Base-by-base conservation (phyloP, 495 filamentous ascomycete genomes). In the Penicillium bialowiezense region DNA sequence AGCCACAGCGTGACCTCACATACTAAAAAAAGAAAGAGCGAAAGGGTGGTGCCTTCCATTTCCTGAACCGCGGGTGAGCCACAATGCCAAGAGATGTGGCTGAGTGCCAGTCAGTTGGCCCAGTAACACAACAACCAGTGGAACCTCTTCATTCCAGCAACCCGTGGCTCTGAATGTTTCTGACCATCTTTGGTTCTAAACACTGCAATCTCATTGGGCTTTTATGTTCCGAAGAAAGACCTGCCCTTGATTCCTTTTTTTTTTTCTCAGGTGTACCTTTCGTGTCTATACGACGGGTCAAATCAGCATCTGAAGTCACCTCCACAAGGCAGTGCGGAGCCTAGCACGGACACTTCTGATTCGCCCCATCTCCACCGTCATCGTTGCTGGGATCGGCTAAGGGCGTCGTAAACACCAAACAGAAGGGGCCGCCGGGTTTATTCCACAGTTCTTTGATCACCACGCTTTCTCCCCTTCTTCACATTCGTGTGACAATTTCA, bases 31-130 rank as follows among this genome's bases (percentile, higher is more conserved):
- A 45, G 42, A 45, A 34, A 26, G 4, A 26, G 23, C 23, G 23
- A n/a, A n/a, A n/a, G n/a, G n/a, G n/a, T n/a, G n/a, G 24, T 28
- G 24, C 9, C 5, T 4, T 28, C 4, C 9, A 5, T 28, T 4
- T 28, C 4, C 24, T 9, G 4, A 28, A 19, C 10, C 24, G 29
- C 18, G 28, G 28, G n/a, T 9, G 9, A 37, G 51, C 45, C 51
- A 43, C 44, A 43, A 14, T 31, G 41, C 31, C 40, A 44, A 41
- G 33, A 33, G 14, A 21, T 28, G 41, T 44, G 48, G 48, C 48
- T 51, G 40, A 33, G 41, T 5, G 1, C 17, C 23, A 34, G 65
- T 69, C 29, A 41, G 68, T 71, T 71, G 68, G 68, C 68, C 68
- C 59, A 69, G 66, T 60, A 67, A 71, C 50, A 39, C 20, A 31